These are phyloP conservation scores for Aspergillus kassunensis DNA, from an alignment of 495 filamentous ascomycete species.

Conservation along the genomic window DNA sequence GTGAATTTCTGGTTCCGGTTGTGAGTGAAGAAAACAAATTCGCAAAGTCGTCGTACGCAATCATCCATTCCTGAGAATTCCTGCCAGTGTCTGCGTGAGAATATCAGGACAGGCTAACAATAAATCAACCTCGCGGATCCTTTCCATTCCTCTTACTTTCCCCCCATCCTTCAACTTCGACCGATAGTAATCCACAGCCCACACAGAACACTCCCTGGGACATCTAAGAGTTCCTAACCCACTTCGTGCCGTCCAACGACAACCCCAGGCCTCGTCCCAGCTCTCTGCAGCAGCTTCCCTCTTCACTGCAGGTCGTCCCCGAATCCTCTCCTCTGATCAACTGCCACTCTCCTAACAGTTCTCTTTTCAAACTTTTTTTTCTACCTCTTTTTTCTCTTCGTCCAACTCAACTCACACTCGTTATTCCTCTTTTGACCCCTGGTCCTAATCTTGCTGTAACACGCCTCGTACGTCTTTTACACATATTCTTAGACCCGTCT, in stretches of 20 bases:
- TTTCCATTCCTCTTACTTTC: conserved; percentile 12
- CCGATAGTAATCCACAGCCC: conserved; percentile 8
- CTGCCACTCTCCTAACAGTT: conserved; percentile 6
- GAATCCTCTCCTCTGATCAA: neutral
- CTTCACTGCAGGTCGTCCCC: conserved; percentile 1
- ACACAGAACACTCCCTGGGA: neutral
- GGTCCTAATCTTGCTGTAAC: conserved; percentile 12
- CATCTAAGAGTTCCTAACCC: neutral
- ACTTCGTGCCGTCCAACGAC: conserved; percentile 15
- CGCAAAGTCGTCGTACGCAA: conserved; percentile 3
- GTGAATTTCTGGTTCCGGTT: conserved; percentile 3
- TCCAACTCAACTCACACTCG: conserved; percentile 34
- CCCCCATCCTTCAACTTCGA: neutral
- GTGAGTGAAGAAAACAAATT: neutral
- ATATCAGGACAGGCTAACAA: conserved; percentile 6
- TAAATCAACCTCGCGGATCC: conserved; percentile 8
- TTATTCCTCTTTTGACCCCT: conserved; percentile 19
- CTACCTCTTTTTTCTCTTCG: conserved; percentile 19
- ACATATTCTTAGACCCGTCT: conserved; percentile 19
- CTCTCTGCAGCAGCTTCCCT: neutral
- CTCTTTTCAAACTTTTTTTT: conserved; percentile 6
- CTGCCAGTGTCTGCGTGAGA: neutral
- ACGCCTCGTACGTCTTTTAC: conserved; percentile 11
- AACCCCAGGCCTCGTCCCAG: neutral
- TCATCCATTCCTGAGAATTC: neutral